These are phyloP conservation scores for Colletotrichum sp. DNA, from an alignment of 2,329 filamentous ascomycete species.

Conservation along the genomic window DNA sequence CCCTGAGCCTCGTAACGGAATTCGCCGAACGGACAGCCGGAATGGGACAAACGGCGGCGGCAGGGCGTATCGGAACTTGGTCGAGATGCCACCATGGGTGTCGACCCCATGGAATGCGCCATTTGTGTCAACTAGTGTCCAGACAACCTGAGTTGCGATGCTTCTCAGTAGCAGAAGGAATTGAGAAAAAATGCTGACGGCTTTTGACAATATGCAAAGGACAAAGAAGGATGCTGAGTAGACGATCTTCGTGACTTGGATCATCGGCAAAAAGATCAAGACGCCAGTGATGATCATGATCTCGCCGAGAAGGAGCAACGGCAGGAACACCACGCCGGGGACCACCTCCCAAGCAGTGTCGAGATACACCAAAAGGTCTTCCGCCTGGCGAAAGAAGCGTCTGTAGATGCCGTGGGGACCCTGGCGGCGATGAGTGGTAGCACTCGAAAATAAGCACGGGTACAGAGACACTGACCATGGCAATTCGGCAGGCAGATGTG, in stretches of 20 bases:
- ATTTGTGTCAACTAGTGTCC: neutral
- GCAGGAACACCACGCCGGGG: neutral
- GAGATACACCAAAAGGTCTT: neutral
- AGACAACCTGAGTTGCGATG: neutral
- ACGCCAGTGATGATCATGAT: neutral
- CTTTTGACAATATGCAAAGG: neutral
- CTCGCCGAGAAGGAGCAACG: neutral
- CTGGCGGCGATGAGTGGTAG: neutral
- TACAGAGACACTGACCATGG: neutral
- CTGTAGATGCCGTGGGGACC: neutral
- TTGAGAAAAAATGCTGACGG: fast-evolving
- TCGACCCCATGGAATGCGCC: neutral
- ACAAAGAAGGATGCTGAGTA: neutral
- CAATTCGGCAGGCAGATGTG: too few species aligned
- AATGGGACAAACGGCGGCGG: neutral
- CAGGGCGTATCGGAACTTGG: neutral
- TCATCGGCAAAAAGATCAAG: neutral
- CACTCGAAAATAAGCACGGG: neutral
- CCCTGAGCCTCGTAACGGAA: neutral
- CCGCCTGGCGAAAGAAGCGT: neutral
- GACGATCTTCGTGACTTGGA: neutral
- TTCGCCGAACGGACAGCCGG: neutral
- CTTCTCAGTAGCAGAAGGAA: neutral
- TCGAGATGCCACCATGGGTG: neutral
- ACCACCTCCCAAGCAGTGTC: neutral